These are phyloP conservation scores for Brachypodium distachyon DNA, from an alignment of 202 grass and related monocot genomes.

Conservation along the genomic window DNA sequence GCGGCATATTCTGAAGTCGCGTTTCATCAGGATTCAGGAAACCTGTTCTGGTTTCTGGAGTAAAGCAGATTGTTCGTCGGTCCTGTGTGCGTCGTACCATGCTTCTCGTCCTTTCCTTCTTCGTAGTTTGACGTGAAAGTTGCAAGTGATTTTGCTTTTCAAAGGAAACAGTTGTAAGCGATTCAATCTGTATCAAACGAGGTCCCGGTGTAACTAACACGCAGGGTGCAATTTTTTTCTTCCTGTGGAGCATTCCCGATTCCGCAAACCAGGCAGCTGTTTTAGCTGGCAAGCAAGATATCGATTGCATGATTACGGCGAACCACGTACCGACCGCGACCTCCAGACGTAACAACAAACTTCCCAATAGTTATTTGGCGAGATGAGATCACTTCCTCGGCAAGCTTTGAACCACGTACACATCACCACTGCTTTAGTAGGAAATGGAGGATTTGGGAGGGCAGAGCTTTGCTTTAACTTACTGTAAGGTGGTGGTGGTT, in stretches of 20 bases:
- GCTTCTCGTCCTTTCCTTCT: not conserved
- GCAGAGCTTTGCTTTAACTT: constrained; percentile 17
- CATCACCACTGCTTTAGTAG: constrained; percentile 1
- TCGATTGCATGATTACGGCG: constrained; percentile 1
- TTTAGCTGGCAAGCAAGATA: constrained; percentile 8
- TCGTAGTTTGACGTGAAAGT: not conserved
- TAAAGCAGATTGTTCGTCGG: not conserved
- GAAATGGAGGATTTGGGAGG: not conserved
- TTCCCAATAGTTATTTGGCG: constrained; percentile 3
- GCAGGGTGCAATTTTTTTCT: not conserved
- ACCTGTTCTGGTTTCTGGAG: not conserved
- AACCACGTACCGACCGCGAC: not conserved
- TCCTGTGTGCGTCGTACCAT: not conserved
- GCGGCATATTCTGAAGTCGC: not conserved
- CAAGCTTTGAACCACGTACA: constrained; percentile 16
- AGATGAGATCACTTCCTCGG: constrained; percentile 16
- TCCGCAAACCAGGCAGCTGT: not conserved
- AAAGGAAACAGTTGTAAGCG: not conserved
- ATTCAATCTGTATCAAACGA: not conserved
- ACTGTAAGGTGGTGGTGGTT: constrained; percentile 20
- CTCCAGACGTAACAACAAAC: constrained; percentile 21
- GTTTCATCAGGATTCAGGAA: not conserved
- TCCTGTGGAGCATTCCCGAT: not conserved
- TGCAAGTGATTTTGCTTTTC: not conserved
- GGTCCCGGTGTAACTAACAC: not conserved